These are phyloP conservation scores for Lodderomyces parapsilosis DNA, from an alignment of 1,139 yeast genomes.

Conservation along the genomic window DNA sequence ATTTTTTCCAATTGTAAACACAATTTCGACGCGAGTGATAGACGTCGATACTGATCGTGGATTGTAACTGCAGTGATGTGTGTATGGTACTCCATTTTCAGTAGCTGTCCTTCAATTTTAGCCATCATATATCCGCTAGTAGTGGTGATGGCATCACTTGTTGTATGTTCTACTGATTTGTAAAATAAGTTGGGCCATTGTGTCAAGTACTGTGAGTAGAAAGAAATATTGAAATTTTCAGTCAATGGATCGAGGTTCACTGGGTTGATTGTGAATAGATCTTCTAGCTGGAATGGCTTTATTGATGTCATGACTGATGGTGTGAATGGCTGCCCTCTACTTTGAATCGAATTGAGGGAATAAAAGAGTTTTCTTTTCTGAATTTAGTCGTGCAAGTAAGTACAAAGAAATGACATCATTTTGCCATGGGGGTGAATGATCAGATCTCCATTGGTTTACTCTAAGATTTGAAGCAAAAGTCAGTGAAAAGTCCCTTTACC, in stretches of 20 bases:
- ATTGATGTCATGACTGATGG: conserved; percentile 64
- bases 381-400: not conserved
- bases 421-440: no score
- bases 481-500: no score
- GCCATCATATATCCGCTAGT: conserved; percentile 88
- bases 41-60: conserved; percentile 74
- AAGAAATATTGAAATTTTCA: conserved; percentile 82
- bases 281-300: conserved; percentile 83
- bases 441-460: no score
- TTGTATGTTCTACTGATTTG: conserved; percentile 52
- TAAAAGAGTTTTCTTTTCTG: not conserved
- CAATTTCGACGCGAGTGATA: conserved; percentile 78
- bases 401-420: not conserved
- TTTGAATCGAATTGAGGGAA: not conserved
- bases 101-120: conserved; percentile 79
- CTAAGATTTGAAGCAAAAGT: no score
- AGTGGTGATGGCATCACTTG: no score
- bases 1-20: conserved; percentile 72
- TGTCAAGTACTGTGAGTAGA: conserved; percentile 78
- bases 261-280: conserved; percentile 67
- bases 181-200: conserved; percentile 90
- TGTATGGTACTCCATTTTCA: conserved; percentile 84
- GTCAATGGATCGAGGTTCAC: conserved; percentile 86
- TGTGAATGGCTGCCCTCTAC: not conserved
- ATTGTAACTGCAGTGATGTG: conserved; percentile 97